A percentile compares a stretch with the other conserved stretches of the same genome.
phyloP scores from a whole-genome alignment of 352 stramenopile species.

The Phytophthora pseudosyringae region DNA sequence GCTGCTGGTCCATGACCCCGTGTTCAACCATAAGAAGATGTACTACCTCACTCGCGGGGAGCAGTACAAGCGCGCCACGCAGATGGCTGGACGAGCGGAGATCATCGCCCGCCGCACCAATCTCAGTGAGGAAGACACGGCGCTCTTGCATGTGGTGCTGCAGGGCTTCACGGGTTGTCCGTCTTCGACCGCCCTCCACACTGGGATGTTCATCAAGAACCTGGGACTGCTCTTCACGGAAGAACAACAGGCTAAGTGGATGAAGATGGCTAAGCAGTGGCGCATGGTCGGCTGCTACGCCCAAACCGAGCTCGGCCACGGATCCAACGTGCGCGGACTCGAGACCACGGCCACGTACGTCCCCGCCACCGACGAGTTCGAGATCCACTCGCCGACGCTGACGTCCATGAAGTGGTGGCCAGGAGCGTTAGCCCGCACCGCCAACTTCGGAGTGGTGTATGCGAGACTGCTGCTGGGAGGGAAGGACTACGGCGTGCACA shows the following conservation, averaged over 20 bases:
- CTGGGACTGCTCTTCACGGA: constrained; percentile 65
- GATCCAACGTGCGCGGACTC: constrained; percentile 87
- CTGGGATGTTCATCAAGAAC: constrained; percentile 75
- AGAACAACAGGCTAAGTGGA: constrained; percentile 72
- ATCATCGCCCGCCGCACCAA: constrained; percentile 59
- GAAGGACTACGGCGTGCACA: constrained; percentile 94
- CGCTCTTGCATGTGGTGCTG: constrained; percentile 52
- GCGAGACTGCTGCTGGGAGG: constrained; percentile 88
- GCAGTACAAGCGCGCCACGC: constrained; percentile 61
- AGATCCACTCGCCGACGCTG: constrained; percentile 95
- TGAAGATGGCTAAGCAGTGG: constrained; percentile 70
- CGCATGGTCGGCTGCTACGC: constrained; percentile 87
- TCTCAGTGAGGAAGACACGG: constrained; percentile 58
- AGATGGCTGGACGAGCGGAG: constrained; percentile 60
- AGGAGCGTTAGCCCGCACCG: constrained; percentile 93
- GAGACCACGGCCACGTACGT: constrained; percentile 97
- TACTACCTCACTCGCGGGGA: constrained; percentile 69
- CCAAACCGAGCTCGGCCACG: constrained; percentile 91
- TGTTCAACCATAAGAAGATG: constrained; percentile 53
- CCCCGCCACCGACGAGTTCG: constrained; percentile 89
- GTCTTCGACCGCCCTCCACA: constrained; percentile 64
- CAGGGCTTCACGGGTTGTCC: constrained; percentile 59
- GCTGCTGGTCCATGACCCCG: constrained; percentile 46
- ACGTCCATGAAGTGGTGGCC: constrained; percentile 97
- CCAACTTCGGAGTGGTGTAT: constrained; percentile 90